Base-by-base conservation (phyloP, 306 rosid genomes). In the Begonia loranthoides region DNA sequence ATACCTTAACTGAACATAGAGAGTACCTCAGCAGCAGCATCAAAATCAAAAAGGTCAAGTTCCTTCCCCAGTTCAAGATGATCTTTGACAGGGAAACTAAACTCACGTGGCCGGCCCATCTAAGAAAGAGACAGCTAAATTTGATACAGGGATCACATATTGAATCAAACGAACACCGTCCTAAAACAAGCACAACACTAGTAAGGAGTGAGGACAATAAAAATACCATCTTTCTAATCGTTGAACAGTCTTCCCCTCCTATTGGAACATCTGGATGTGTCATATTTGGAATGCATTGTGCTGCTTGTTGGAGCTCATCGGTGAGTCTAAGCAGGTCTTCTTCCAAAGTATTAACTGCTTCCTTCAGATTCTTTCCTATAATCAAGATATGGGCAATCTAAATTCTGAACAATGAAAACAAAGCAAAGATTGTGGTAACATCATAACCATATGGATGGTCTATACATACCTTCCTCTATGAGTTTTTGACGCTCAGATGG, bases 1-100 rank as follows among this genome's bases (percentile, higher is more conserved):
- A 62, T 61, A 61, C 69, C 62, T 49, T 61, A 65, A 65, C 21
- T 58, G 56, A 69, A 69, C 45, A 57, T 48, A 19, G 49, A 38
- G 16, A 17, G 67, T 82, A 90, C 99, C 99, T 80, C 99, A 9
- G 99, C 73, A 41, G 99, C 99, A 22, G 99, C 86, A 65, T 86
- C 99, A 64, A 90, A 90, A 59, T 90, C 92, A 54, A 90, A 76
- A 60, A 90, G 87, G 79, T 82, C 84, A 50, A 82, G 80, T 19
- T 73, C 92, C 62, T 85, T 85, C 64, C 97, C 97, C 10, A 90
- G 79, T 73, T 82, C 87, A 43, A 85, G 80, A 66, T 90, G 99
- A 82, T 90, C 95, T 70, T 78, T 90, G 58, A 71, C 68, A 53
- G 81, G 79, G 71, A 90, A 90, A 67, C 67, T 57, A 69, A 90